These are phyloP conservation scores for Pistacia integerrima DNA, from an alignment of 345 rosid species.

Conservation along the genomic window DNA sequence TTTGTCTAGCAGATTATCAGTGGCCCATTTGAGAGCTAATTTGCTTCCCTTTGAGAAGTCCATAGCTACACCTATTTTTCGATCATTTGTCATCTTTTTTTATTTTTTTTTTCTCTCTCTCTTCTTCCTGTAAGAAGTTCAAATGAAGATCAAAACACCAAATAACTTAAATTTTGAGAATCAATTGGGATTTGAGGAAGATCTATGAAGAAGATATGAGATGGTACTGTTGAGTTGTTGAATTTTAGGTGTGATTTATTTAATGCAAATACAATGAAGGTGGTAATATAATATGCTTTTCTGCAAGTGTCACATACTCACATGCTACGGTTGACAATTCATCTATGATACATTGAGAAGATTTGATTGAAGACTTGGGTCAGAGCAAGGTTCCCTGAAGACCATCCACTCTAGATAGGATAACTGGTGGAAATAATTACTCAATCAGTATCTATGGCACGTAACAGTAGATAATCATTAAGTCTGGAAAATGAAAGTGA, in stretches of 20 bases:
- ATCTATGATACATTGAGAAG: background rate
- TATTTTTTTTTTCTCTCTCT: background rate
- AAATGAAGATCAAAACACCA: conserved; percentile 1
- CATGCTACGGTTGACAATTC: background rate
- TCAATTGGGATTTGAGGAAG: background rate
- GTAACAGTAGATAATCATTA: too few species aligned
- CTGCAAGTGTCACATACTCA: background rate
- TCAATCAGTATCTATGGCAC: too few species aligned
- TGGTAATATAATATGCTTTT: background rate
- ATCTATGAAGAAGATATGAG: background rate
- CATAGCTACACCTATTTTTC: conserved; percentile 59
- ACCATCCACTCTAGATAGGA: too few species aligned
- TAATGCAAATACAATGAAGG: background rate
- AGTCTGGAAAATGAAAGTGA: too few species aligned
- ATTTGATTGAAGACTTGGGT: too few species aligned
- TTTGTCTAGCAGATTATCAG: conserved; percentile 49
- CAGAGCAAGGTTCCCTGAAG: too few species aligned
- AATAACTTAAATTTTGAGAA: background rate
- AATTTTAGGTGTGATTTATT: background rate
- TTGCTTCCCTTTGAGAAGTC: conserved; percentile 77
- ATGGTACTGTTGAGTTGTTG: background rate
- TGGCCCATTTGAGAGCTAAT: conserved; percentile 64
- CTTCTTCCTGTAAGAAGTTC: background rate
- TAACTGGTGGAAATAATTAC: too few species aligned
- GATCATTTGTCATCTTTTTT: conserved; percentile 44